These are phyloP conservation scores for Calycina herbarum DNA, from an alignment of 2,329 filamentous ascomycete genomes.

Conservation along the genomic window DNA sequence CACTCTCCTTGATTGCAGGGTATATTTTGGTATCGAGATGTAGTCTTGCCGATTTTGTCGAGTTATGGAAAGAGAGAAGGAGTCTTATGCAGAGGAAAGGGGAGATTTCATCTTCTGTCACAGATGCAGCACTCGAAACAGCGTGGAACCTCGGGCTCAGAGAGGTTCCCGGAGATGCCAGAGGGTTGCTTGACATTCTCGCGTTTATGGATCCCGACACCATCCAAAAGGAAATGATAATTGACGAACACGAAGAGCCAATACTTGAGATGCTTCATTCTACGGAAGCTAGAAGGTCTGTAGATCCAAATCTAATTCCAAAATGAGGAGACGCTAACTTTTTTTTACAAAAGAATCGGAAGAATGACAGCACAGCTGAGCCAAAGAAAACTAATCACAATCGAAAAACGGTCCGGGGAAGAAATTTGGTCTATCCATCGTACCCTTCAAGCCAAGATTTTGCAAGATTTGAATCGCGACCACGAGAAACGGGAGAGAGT, in stretches of 20 bases:
- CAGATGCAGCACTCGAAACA: constrained; percentile 19
- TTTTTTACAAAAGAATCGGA: constrained; percentile 16
- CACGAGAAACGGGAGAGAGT: constrained; percentile 15
- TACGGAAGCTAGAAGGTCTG: background rate
- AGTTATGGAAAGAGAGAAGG: constrained; percentile 29
- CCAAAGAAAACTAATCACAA: constrained; percentile 22
- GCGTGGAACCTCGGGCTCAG: constrained; percentile 30
- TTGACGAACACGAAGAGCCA: constrained; percentile 21
- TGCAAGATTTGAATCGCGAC: constrained; percentile 22
- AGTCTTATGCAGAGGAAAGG: constrained; percentile 7
- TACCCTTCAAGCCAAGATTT: constrained; percentile 26
- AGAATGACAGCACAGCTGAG: constrained; percentile 27
- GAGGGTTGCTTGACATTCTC: constrained; percentile 27
- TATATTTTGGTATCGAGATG: constrained; percentile 26
- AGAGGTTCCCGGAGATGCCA: constrained; percentile 21
- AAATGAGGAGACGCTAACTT: background rate
- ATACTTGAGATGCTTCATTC: constrained; percentile 5
- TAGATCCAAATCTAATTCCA: background rate
- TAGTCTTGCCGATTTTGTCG: constrained; percentile 27
- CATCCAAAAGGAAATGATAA: constrained; percentile 27
- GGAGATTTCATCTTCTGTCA: background rate
- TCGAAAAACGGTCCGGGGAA: constrained; percentile 16
- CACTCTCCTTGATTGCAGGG: constrained; percentile 27
- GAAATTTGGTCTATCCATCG: constrained; percentile 26
- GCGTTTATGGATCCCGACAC: constrained; percentile 28